phyloP scores from a whole-genome alignment of 176 grass and related monocot genomes.

The Raddia distichophylla region DNA sequence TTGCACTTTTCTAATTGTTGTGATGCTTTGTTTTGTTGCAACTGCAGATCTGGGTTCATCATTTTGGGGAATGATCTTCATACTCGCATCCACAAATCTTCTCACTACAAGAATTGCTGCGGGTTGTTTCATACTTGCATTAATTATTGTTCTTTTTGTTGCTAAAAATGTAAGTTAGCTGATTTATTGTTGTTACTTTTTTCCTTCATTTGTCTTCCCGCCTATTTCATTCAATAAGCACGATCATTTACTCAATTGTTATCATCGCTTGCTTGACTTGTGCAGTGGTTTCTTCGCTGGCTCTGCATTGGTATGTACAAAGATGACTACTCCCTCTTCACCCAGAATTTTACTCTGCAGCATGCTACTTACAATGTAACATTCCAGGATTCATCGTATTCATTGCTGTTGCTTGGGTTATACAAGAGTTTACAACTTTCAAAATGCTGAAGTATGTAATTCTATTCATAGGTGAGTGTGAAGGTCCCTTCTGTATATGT shows the following conservation, averaged over 20 bases:
- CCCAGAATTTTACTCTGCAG: constrained; percentile 23
- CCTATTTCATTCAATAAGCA: background rate
- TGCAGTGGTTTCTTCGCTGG: constrained; percentile 94
- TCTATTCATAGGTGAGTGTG: constrained; percentile 82
- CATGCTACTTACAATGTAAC: constrained; percentile 38
- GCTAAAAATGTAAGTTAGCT: constrained; percentile 74
- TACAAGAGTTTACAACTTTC: constrained; percentile 80
- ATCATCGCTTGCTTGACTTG: constrained; percentile 41
- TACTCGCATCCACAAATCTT: constrained; percentile 90
- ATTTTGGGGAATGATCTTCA: constrained; percentile 99
- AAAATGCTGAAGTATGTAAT: constrained; percentile 86
- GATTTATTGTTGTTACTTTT: constrained; percentile 10
- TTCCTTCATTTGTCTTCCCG: constrained; percentile 10
- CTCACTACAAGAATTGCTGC: constrained; percentile 88
- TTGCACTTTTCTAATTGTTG: constrained; percentile 14
- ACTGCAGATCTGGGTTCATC: constrained; percentile 92
- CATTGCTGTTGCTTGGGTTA: constrained; percentile 80
- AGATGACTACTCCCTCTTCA: constrained; percentile 27
- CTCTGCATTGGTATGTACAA: constrained; percentile 87
- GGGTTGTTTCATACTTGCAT: constrained; percentile 90
- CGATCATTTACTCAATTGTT: constrained; percentile 38
- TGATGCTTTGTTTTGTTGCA: constrained; percentile 36
- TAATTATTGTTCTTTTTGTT: constrained; percentile 88
- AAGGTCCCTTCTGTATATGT: background rate
- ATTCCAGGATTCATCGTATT: constrained; percentile 88